Evolutionary conservation across 2,329 filamentous ascomycete species (phyloP).

Genomic region (Cyclaneusma minus): DNA sequence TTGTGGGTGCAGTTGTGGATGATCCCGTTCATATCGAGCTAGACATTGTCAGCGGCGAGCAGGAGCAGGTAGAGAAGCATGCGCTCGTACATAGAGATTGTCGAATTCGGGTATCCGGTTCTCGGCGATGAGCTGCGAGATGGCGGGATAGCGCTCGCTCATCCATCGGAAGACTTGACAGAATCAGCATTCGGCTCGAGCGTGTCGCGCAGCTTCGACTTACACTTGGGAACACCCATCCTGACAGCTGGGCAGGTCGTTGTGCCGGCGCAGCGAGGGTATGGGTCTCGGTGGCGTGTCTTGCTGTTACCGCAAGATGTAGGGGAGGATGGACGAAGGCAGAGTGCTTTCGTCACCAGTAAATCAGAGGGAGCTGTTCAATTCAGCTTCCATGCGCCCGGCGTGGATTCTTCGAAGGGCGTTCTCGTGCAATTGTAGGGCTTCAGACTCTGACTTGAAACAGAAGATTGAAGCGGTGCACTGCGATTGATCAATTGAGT

Average conservation of each 20-base stretch:
- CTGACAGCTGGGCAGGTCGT: not conserved
- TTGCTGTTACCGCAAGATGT: too few species aligned
- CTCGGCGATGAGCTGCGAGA: constrained; percentile 95
- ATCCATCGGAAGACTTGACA: constrained; percentile 89
- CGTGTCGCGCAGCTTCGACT: constrained; percentile 7
- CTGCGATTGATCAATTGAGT: too few species aligned
- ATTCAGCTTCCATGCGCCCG: too few species aligned
- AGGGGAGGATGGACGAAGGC: too few species aligned
- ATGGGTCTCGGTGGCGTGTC: not conserved
- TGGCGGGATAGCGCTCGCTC: constrained; percentile 95
- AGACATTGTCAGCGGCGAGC: constrained; percentile 4
- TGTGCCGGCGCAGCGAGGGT: not conserved
- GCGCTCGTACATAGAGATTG: constrained; percentile 61
- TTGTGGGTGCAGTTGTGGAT: constrained; percentile 99
- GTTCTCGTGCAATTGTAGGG: too few species aligned
- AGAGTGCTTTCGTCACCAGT: too few species aligned
- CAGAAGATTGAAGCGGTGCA: too few species aligned
- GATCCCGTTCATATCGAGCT: constrained; percentile 97
- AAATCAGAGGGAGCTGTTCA: too few species aligned
- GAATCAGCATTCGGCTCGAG: constrained; percentile 3
- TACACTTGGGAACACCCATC: constrained; percentile 39
- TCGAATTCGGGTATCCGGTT: constrained; percentile 99
- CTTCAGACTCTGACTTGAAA: too few species aligned
- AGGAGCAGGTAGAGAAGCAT: constrained; percentile 2
- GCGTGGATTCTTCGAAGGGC: too few species aligned